Evolutionary conservation across 2,329 filamentous ascomycete genomes (phyloP).

Genomic region (Seiridium unicorne): DNA sequence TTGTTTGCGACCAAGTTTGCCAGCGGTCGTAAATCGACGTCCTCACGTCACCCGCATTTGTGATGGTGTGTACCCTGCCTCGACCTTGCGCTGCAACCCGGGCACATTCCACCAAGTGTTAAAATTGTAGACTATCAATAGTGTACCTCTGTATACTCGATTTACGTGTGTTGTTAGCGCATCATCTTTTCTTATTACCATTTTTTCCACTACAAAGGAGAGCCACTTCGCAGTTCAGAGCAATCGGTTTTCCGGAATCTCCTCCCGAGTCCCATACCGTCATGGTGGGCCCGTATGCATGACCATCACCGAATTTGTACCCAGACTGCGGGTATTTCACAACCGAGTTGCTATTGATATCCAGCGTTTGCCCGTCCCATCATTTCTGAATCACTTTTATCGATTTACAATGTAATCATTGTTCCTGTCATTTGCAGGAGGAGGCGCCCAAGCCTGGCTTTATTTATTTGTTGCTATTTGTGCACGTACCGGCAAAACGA

Average conservation of each 20-base stretch:
- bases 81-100: no score
- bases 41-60: no score
- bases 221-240: neutral
- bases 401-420: neutral
- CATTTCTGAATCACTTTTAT: neutral
- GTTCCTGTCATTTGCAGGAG: neutral
- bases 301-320: neutral
- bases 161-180: no score
- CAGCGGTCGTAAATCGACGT: no score
- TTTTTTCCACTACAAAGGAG: neutral
- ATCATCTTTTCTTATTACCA: no score
- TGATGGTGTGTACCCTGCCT: no score
- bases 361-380: neutral
- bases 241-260: neutral
- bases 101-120: no score
- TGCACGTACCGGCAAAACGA: neutral
- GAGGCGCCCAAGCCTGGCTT: neutral
- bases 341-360: neutral
- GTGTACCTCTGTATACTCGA: no score
- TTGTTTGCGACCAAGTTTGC: no score
- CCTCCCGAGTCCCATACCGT: neutral
- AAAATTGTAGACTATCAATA: no score
- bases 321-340: slow-evolving; percentile 1
- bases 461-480: neutral
- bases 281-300: slow-evolving; percentile 7